Conservation (phyloP, 352 stramenopile genomes). For the Pythium grandisporangium region DNA sequence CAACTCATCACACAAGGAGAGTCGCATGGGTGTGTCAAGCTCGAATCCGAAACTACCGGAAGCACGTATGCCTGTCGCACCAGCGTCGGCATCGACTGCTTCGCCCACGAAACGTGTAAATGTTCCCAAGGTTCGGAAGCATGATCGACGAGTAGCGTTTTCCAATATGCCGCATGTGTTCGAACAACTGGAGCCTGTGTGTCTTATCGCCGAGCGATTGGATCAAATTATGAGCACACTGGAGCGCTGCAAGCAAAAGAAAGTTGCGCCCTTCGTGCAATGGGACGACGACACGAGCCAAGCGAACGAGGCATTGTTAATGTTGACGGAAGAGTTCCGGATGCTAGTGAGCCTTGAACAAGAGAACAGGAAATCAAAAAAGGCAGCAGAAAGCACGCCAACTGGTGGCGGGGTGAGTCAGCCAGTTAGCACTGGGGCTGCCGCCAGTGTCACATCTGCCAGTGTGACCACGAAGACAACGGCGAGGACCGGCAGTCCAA, state of each 20-base stretch:
- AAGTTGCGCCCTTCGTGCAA: slow-evolving; percentile 21
- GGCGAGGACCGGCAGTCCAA: background rate
- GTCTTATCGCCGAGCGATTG: slow-evolving; percentile 35
- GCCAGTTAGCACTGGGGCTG: no score
- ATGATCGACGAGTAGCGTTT: slow-evolving; percentile 20
- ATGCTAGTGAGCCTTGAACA: slow-evolving; percentile 43
- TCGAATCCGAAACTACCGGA: no score
- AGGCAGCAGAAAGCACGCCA: slow-evolving; percentile 12
- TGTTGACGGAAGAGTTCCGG: slow-evolving; percentile 54
- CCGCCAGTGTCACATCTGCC: no score
- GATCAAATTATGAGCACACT: slow-evolving; percentile 29
- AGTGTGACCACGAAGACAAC: background rate
- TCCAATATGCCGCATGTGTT: slow-evolving; percentile 28
- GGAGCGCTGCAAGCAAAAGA: slow-evolving; percentile 20
- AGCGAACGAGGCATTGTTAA: slow-evolving; percentile 44
- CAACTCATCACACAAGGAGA: no score
- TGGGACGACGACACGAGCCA: slow-evolving; percentile 43
- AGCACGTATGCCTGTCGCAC: no score
- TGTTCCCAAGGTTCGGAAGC: slow-evolving; percentile 2
- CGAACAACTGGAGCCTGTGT: slow-evolving; percentile 17
- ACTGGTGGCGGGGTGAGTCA: no score
- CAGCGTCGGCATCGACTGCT: no score
- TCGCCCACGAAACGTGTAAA: no score
- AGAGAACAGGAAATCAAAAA: slow-evolving; percentile 51
- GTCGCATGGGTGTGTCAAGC: no score